phyloP scores from a whole-genome alignment of 2,329 filamentous ascomycete genomes.

The Beauveria bassiana region DNA sequence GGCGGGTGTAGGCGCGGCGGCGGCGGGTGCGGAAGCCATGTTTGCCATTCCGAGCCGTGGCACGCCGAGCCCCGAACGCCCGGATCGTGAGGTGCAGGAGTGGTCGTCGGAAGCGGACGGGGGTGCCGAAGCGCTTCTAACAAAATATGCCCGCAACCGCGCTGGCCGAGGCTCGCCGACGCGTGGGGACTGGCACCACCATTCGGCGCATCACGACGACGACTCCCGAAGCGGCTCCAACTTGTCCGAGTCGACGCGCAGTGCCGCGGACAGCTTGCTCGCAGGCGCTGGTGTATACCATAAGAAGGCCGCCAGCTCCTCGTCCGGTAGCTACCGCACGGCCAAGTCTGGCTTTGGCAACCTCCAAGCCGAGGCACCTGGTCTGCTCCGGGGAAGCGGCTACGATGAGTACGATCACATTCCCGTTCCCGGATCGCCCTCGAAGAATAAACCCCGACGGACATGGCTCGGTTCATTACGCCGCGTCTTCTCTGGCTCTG shows the following conservation, averaged over 20 bases:
- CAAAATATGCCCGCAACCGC: constrained; percentile 31
- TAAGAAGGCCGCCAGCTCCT: constrained; percentile 33
- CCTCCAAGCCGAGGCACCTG: constrained; percentile 46
- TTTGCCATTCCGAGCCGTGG: constrained; percentile 22
- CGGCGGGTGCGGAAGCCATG: constrained; percentile 4
- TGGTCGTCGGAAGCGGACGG: constrained; percentile 52
- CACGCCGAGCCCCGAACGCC: constrained; percentile 35
- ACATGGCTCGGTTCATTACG: constrained; percentile 63
- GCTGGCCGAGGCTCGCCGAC: constrained; percentile 31
- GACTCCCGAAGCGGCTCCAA: constrained; percentile 49
- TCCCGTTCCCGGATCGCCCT: constrained; percentile 43
- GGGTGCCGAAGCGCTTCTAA: constrained; percentile 40
- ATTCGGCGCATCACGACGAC: constrained; percentile 31
- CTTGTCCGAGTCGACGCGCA: constrained; percentile 46
- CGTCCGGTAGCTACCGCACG: constrained; percentile 42
- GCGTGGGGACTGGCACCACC: constrained; percentile 29
- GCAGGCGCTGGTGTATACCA: constrained; percentile 29
- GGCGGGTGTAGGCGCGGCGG: constrained; percentile 13
- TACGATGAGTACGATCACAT: constrained; percentile 30
- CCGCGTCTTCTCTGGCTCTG: constrained; percentile 49
- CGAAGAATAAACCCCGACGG: constrained; percentile 47
- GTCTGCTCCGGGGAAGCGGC: constrained; percentile 25
- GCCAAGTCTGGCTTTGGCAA: constrained; percentile 44
- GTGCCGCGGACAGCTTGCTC: constrained; percentile 34
- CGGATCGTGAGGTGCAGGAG: constrained; percentile 47